Evolutionary conservation across 768 basidiomycete genomes (phyloP).

Genomic region (Naganishia randhawae): DNA sequence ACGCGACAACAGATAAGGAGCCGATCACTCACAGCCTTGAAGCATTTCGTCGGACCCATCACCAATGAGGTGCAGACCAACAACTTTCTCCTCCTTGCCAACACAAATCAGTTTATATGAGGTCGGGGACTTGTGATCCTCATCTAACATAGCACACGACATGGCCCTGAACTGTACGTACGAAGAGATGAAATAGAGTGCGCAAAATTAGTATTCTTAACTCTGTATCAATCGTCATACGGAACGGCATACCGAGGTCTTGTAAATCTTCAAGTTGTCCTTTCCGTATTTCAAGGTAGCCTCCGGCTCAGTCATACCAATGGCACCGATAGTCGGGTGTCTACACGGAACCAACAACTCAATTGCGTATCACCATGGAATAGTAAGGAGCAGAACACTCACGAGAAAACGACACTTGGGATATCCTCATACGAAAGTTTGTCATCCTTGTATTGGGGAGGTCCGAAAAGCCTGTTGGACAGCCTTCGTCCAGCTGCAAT

Average conservation of each 20-base stretch:
- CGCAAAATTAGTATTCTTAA: neutral
- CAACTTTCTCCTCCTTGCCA: slow-evolving; percentile 86
- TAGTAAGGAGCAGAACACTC: slow-evolving; percentile 49
- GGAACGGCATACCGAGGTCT: slow-evolving; percentile 51
- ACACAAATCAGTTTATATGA: slow-evolving; percentile 84
- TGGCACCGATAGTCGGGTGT: slow-evolving; percentile 91
- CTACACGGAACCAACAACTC: slow-evolving; percentile 52
- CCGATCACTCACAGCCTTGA: slow-evolving; percentile 70
- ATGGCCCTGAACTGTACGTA: slow-evolving; percentile 58
- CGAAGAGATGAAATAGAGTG: slow-evolving; percentile 20
- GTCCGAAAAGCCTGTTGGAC: slow-evolving; percentile 85
- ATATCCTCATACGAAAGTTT: slow-evolving; percentile 86
- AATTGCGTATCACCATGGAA: neutral
- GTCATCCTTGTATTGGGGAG: slow-evolving; percentile 75
- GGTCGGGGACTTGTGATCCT: slow-evolving; percentile 90
- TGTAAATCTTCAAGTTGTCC: slow-evolving; percentile 84
- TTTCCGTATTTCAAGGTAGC: slow-evolving; percentile 80
- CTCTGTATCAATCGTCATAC: neutral
- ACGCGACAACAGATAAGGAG: neutral
- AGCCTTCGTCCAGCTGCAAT: slow-evolving; percentile 90
- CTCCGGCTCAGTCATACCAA: slow-evolving; percentile 88
- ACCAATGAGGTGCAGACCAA: slow-evolving; percentile 93
- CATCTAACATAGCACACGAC: slow-evolving; percentile 85
- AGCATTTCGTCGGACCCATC: slow-evolving; percentile 86
- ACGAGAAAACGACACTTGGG: slow-evolving; percentile 96